Evolutionary conservation across 2,329 filamentous ascomycete genomes (phyloP), one percentile per base, ranked within the genome.

Genomic region (Monilinia laxa): DNA sequence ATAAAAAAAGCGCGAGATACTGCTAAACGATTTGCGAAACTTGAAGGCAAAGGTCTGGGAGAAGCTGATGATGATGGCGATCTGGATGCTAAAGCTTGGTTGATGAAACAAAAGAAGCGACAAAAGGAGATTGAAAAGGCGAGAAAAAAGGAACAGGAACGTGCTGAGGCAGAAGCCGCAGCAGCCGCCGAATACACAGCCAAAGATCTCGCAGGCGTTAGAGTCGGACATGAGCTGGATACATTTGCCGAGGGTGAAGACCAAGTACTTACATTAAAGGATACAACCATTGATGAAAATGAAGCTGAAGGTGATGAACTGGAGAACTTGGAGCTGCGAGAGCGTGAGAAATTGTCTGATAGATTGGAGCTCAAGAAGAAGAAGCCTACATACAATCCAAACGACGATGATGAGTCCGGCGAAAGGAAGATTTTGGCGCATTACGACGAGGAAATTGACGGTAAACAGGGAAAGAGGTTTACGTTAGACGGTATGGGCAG

Each of bases 391-490:
- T 99, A 99, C 77, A 92, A 99, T 73, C 93, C 94, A 0, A 89
- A 92, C 69, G 87, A 89, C 67, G 87, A 89, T 67, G 81, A 82
- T 56, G 84, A 87, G 38, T 84, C 84, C 31, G 89, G 85, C 16
- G 82, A 88, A 67, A 84, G 84, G 23, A 84, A 85, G 7, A 87
- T 99, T 31, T 80, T 99, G 53, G 87, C 91, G 18, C 94, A 99
- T 73, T 99, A 99, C 75, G 95, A 98, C 73, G 95, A 98, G 70
- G 94, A 97, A 75, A 96, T 97, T 64, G 86, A 90, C 47, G 93
- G 93, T 65, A 97, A 96, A 79, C 95, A 96, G 80, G 82, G 84
- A 66, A 97, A 96, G 76, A 85, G 85, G 31, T 99, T 99, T 73
- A 97, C 91, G 0, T 81, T 99, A 20, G 92, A 96, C 77, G 88